Percentiles rank a stretch among this genome's conserved stretches.
These are phyloP conservation scores for Aspergillus hancockii DNA, from an alignment of 495 filamentous ascomycete species.

Conservation along the genomic window DNA sequence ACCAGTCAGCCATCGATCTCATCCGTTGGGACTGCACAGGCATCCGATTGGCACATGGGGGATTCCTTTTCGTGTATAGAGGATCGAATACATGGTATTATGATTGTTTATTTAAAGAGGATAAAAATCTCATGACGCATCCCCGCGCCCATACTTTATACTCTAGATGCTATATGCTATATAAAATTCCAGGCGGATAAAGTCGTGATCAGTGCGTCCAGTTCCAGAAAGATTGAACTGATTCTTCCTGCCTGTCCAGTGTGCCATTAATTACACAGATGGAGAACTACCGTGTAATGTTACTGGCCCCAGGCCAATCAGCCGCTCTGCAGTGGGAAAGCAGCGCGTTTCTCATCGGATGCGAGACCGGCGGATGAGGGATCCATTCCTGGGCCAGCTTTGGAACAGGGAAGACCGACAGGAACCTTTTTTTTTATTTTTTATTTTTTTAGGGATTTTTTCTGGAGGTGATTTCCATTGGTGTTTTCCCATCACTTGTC, in stretches of 20 bases:
- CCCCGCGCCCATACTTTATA: no score
- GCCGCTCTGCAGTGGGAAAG: not conserved
- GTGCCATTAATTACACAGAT: not conserved
- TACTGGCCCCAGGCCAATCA: not conserved
- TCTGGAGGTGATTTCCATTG: not conserved
- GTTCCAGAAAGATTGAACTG: no score
- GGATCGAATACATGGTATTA: no score
- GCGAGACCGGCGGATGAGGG: slow-evolving; percentile 15
- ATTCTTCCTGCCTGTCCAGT: no score
- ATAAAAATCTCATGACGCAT: no score
- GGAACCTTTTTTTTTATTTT: not conserved
- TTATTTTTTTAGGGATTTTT: no score
- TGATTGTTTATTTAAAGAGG: no score
- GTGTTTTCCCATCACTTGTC: not conserved
- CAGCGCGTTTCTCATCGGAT: slow-evolving; percentile 4
- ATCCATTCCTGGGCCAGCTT: not conserved
- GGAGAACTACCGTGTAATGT: not conserved
- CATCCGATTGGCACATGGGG: no score
- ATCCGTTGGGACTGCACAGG: not conserved
- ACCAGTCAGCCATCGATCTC: slow-evolving; percentile 1
- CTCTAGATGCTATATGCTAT: not conserved
- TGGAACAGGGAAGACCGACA: not conserved
- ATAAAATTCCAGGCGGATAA: not conserved
- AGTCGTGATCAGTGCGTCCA: not conserved
- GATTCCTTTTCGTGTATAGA: no score